Conservation (phyloP, 345 rosid genomes). For the Pelargonium nanum region DNA sequence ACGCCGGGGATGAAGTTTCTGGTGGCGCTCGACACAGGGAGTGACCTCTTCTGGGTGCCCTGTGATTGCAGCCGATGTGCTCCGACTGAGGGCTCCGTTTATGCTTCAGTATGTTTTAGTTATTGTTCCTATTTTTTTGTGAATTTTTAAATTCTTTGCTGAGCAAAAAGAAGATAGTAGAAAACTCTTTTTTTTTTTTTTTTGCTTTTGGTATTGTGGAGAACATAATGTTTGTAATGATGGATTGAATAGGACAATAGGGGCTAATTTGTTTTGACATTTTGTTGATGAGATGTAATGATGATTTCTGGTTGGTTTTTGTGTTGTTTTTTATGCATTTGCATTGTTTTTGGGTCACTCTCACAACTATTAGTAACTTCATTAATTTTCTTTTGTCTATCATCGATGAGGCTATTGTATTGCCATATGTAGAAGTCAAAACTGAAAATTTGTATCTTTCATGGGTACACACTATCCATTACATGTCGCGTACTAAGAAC, state of each 20-base stretch:
- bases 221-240: too few species aligned
- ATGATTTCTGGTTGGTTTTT: neutral
- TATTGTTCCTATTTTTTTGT: neutral
- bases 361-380: too few species aligned
- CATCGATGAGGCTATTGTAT: too few species aligned
- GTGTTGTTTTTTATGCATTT: neutral
- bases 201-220: neutral
- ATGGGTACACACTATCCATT: too few species aligned
- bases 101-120: slow-evolving; percentile 52
- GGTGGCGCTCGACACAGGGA: slow-evolving; percentile 92
- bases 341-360: neutral
- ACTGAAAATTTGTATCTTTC: too few species aligned
- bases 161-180: neutral
- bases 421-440: too few species aligned
- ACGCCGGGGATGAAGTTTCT: slow-evolving; percentile 76
- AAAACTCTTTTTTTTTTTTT: too few species aligned
- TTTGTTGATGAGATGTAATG: too few species aligned
- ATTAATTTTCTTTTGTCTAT: too few species aligned
- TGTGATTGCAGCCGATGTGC: slow-evolving; percentile 75
- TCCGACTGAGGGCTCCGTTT: slow-evolving; percentile 44
- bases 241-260: neutral
- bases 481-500: too few species aligned
- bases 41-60: slow-evolving; percentile 93
- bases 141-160: neutral
- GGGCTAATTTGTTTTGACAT: too few species aligned